Evolutionary conservation across 1,284 basidiomycete genomes (phyloP).

Genomic region (Malassezia restricta): DNA sequence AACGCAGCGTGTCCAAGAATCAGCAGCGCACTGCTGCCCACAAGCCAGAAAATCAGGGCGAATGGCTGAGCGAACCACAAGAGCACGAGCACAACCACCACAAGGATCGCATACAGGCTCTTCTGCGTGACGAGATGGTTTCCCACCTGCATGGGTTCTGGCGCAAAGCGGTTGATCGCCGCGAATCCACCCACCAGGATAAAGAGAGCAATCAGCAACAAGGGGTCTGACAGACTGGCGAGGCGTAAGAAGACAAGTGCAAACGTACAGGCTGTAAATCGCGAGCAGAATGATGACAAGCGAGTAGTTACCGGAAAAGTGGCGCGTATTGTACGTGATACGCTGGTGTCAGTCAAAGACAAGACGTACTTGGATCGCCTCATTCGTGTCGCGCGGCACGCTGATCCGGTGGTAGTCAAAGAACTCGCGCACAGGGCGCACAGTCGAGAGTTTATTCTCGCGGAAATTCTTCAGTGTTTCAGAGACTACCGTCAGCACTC

Average conservation of each 20-base stretch:
- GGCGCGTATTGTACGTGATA: conserved; percentile 76
- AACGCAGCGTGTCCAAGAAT: conserved; percentile 66
- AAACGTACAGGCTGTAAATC: conserved; percentile 73
- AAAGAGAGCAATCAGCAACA: conserved; percentile 67
- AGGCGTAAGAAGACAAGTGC: background rate
- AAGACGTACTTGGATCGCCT: conserved; percentile 47
- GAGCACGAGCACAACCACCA: conserved; percentile 43
- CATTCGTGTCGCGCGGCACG: conserved; percentile 56
- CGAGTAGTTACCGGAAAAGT: conserved; percentile 59
- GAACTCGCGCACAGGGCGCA: conserved; percentile 56
- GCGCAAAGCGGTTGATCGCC: conserved; percentile 70
- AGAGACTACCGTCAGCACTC: conserved; percentile 17
- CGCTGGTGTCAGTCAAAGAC: conserved; percentile 46
- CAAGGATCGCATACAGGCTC: conserved; percentile 51
- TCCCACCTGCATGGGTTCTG: conserved; percentile 55
- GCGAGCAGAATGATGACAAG: conserved; percentile 68
- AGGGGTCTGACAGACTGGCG: conserved; percentile 56
- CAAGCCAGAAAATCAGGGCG: conserved; percentile 46
- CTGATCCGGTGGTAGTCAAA: conserved; percentile 82
- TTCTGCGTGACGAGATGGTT: conserved; percentile 69
- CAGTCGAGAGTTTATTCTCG: conserved; percentile 70
- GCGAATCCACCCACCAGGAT: conserved; percentile 87
- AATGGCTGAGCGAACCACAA: conserved; percentile 40
- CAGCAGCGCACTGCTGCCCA: conserved; percentile 43
- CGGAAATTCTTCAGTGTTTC: conserved; percentile 30